phyloP scores from a whole-genome alignment of 352 stramenopile species.

The Pythium pyrilobum region DNA sequence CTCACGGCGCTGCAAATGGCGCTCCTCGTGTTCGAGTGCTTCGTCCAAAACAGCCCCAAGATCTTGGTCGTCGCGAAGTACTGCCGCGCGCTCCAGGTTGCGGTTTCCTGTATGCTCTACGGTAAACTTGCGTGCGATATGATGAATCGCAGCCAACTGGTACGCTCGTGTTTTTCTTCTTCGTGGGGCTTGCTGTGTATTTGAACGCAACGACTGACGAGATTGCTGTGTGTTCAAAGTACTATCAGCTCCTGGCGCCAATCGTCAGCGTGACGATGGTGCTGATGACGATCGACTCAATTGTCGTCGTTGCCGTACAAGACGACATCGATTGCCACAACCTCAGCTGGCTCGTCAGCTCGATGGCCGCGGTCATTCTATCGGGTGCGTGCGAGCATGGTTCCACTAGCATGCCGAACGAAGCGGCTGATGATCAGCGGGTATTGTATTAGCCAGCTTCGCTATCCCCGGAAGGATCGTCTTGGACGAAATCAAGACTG shows the following conservation, averaged over 20 bases:
- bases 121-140: constrained; percentile 62
- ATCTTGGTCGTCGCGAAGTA: constrained; percentile 69
- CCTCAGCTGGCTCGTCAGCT: constrained; percentile 67
- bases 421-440: background rate
- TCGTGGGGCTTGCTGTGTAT: background rate
- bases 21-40: constrained; percentile 58
- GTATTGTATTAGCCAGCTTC: constrained; percentile 40
- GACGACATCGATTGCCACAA: constrained; percentile 68
- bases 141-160: constrained; percentile 28
- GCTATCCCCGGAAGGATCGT: constrained; percentile 50
- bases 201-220: background rate
- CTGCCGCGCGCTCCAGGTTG: constrained; percentile 60
- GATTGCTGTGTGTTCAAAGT: constrained; percentile 18
- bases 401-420: background rate
- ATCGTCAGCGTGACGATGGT: constrained; percentile 43
- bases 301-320: constrained; percentile 35
- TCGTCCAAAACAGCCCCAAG: constrained; percentile 48
- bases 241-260: constrained; percentile 46
- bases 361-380: constrained; percentile 46
- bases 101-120: constrained; percentile 64
- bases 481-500: constrained; percentile 54
- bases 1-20: constrained; percentile 60
- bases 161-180: background rate
- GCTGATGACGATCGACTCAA: constrained; percentile 47
- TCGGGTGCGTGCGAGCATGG: constrained; percentile 26